Evolutionary conservation across 495 filamentous ascomycete genomes (phyloP).

Genomic region (Podospora tetraspora): DNA sequence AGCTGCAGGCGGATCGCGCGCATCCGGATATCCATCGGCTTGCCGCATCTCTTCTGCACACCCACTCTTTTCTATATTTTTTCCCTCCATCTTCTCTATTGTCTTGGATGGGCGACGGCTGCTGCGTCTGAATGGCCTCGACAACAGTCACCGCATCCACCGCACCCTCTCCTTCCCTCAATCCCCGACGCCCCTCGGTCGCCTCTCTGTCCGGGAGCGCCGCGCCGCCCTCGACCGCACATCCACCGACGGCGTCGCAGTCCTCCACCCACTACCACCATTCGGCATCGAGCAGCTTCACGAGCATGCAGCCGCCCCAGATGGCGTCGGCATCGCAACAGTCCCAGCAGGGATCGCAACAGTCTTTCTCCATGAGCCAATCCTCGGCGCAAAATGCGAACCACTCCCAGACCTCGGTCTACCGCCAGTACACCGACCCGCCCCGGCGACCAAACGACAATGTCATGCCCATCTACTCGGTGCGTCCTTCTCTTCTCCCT

Average conservation of each 20-base stretch:
- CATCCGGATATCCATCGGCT: neutral
- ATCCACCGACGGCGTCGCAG: constrained; percentile 3
- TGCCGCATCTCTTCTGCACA: neutral
- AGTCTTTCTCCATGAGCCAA: constrained; percentile 49
- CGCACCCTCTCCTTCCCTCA: constrained; percentile 15
- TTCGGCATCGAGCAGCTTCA: constrained; percentile 21
- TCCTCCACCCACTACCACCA: neutral
- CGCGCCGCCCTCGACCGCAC: constrained; percentile 19
- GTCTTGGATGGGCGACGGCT: neutral
- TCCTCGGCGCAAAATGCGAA: constrained; percentile 31
- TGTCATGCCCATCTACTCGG: constrained; percentile 72
- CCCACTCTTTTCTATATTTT: no score
- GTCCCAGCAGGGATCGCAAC: constrained; percentile 44
- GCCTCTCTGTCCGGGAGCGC: constrained; percentile 34
- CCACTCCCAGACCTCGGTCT: constrained; percentile 20
- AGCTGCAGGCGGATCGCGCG: neutral
- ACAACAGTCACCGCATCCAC: constrained; percentile 27
- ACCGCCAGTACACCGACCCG: constrained; percentile 40
- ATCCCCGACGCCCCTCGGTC: constrained; percentile 14
- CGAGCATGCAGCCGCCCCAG: constrained; percentile 26
- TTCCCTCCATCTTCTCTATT: neutral
- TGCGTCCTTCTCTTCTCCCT: constrained; percentile 31
- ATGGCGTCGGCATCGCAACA: constrained; percentile 29
- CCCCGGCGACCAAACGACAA: constrained; percentile 50
- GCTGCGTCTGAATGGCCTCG: constrained; percentile 39